These are phyloP conservation scores for Allantophomopsis lycopodina DNA, from an alignment of 2,329 filamentous ascomycete species.

Conservation along the genomic window DNA sequence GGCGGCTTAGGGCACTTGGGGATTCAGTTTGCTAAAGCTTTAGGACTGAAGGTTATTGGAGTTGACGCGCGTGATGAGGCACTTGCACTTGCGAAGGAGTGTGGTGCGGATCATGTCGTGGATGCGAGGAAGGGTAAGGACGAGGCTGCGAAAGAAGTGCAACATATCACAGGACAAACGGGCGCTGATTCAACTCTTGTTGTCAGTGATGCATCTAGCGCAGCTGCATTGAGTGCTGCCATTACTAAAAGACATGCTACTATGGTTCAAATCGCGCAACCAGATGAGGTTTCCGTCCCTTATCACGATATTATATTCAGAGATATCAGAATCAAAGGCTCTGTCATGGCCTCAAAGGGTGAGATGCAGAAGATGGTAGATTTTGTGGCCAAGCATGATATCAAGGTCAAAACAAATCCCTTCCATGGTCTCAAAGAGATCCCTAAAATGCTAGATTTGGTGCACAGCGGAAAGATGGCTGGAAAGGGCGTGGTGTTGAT, in stretches of 20 bases:
- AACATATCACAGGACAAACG: constrained; percentile 28
- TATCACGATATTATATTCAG: constrained; percentile 36
- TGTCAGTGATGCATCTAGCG: constrained; percentile 33
- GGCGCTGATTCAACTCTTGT: constrained; percentile 39
- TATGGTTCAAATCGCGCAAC: constrained; percentile 44
- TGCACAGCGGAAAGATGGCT: constrained; percentile 35
- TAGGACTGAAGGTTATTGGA: constrained; percentile 11
- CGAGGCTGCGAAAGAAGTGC: constrained; percentile 20
- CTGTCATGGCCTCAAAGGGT: constrained; percentile 24
- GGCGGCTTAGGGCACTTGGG: constrained; percentile 15
- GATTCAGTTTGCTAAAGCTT: constrained; percentile 13
- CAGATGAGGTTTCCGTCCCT: constrained; percentile 20
- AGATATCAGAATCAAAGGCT: constrained; percentile 34
- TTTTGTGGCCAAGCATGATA: constrained; percentile 28
- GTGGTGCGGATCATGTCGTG: constrained; percentile 13
- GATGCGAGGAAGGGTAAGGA: constrained; percentile 11
- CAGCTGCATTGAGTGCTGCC: constrained; percentile 35
- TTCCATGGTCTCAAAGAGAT: constrained; percentile 39
- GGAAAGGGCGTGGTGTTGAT: constrained; percentile 40
- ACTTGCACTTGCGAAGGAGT: constrained; percentile 8
- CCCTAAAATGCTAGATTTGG: constrained; percentile 31
- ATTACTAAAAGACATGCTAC: constrained; percentile 45
- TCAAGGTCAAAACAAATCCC: constrained; percentile 33
- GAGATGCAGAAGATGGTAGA: constrained; percentile 32
- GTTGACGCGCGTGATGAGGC: constrained; percentile 12